Base-by-base conservation (phyloP, 345 rosid genomes). In the Psidium friedrichsthalianum region DNA sequence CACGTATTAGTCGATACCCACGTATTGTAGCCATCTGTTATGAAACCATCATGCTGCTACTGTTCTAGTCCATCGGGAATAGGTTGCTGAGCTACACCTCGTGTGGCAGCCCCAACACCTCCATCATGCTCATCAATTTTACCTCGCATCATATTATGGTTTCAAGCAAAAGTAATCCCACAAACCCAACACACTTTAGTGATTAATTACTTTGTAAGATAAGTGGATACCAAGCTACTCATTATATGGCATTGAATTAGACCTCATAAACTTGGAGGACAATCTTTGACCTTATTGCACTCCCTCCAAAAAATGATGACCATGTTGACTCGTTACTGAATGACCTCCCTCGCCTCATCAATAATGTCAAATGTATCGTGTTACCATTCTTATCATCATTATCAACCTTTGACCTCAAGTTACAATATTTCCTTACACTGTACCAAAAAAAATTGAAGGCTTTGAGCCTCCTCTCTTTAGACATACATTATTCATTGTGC, bases 401-500 rank as follows among this genome's bases (percentile, higher is more conserved):
- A 44, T 44, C 47, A 8, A 44, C 8, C 47, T 5, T 8, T 6
- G 47, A 44, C 8, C 47, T 44, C 87, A 22, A 36, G 81, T 94
- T 90, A 84, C 96, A 94, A 61, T 87, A 88, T 9, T 5, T 44
- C 84, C 96, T 90, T 2, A 91, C 95, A 86, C 90, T 92, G 80
- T 91, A 91, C 88, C 98, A 91, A 54, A 94, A 84, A 25, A 91
- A 86, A 85, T 94, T 93, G 52, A 89, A 94, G 7, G 86, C 92
- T 83, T 95, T 94, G 85, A 90, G 90, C 89, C 92, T 92, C 85
- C 90, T 90, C 55, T 92, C 91, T 85, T 90, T 91, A n/a, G 96
- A 91, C 96, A 96, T 93, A 29, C 94, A 96, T 59, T 94, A 96
- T 58, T 94, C 93, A 69, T 90, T 91, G 85, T 93, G 98, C 87